Conservation (phyloP, 148 eudicot species). For the Rhododendron mucronatum region DNA sequence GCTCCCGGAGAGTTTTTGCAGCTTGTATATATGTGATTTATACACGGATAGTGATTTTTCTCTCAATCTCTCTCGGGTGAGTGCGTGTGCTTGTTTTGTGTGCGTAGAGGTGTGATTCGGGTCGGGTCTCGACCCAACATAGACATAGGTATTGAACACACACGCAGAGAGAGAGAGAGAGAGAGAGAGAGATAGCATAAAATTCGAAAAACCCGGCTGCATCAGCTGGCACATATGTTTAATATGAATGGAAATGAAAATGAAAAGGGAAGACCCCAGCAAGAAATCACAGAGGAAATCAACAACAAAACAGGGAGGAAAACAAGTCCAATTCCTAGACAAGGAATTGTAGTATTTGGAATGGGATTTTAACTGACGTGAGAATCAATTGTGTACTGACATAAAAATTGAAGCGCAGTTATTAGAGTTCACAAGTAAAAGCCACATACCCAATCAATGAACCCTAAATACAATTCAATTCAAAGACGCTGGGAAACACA, state of each 20-base stretch:
- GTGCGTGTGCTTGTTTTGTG: too few relatives aligned
- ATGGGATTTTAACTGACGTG: not conserved
- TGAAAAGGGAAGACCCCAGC: not conserved
- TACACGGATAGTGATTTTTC: too few relatives aligned
- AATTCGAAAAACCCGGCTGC: not conserved
- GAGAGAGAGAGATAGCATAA: too few relatives aligned
- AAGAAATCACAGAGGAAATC: not conserved
- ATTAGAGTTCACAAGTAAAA: not conserved
- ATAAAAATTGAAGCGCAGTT: not conserved
- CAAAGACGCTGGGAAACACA: not conserved
- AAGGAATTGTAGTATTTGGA: not conserved
- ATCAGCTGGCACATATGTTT: not conserved
- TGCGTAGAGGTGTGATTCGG: too few relatives aligned
- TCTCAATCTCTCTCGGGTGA: too few relatives aligned
- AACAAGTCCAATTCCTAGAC: not conserved
- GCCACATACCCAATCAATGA: not conserved
- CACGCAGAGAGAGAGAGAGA: not conserved
- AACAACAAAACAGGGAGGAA: not conserved
- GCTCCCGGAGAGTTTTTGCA: too few relatives aligned
- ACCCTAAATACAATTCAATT: not conserved
- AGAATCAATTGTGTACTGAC: not conserved
- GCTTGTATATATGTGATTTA: too few relatives aligned
- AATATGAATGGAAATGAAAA: not conserved
- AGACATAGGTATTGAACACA: not conserved
- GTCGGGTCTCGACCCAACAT: too few relatives aligned